Base-by-base conservation (phyloP, 2,329 filamentous ascomycete genomes). In the Verticillium longisporum region DNA sequence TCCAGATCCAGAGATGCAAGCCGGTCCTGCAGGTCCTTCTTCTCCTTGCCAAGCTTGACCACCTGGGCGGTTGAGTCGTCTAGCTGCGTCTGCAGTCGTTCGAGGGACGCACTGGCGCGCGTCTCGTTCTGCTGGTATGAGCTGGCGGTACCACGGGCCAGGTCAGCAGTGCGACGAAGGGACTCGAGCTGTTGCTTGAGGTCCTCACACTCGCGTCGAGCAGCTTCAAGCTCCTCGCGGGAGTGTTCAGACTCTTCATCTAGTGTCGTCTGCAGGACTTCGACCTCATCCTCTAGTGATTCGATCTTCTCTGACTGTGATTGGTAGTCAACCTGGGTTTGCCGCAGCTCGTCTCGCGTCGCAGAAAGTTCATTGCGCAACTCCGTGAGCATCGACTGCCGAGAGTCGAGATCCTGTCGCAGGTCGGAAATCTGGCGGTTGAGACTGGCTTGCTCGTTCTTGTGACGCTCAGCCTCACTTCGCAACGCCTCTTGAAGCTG, bases 401-500 rank as follows among this genome's bases (percentile, higher is more conserved):
- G 86, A 33, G 83, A 78, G 61, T 88, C 82, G 13, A 95, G 80
- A 61, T 92, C 90, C 56, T 86, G 82, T 68, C 89, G 88, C 10
- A 95, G 79, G 58, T 89, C 88, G 56, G 89, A 84, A 58, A 96
- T 85, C 71, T 95, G 90, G n/a, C 84, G 82, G 63, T 80, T 84
- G 58, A 96, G 77, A 7, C 87, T 76, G 11, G 83, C 83, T 70
- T 94, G 89, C 67, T 94, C 89, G 60, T 83, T 85, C 64, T 82
- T 82, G 68, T 95, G 88, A 31, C 90, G 86, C 64, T 91, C 83
- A 56, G 83, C 83, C 69, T 93, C 90, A 68, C 84, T 89, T 64
- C 88, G 82, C 13, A 92, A 78, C 3, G 86, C 85, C 68, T 88
- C 82, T 69, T 90, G 85, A 18, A 92, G 75, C 69, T 82, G 88